Evolutionary conservation across 2,329 filamentous ascomycete genomes (phyloP), one percentile per base, ranked within the genome.

Genomic region (Fusarium sp.): DNA sequence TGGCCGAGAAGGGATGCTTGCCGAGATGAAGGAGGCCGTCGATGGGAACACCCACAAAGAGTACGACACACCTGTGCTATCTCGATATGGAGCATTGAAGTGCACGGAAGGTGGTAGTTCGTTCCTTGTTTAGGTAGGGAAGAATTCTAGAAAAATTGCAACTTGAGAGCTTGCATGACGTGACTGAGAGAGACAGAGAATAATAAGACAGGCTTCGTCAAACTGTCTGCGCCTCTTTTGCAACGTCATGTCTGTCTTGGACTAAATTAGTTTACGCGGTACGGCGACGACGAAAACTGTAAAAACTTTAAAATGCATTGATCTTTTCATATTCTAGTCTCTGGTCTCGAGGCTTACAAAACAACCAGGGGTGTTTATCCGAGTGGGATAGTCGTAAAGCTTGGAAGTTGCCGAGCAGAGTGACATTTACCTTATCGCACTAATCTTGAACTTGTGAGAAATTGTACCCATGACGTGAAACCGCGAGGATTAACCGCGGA

Each of bases 21-120:
- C 60, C 60, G 60, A 63, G 45, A 63, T 64, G 51, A 64, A 64
- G 54, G 57, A 28, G 59, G 40, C 46, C 52, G 15, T 51, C 51
- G 10, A 24, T 54, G 40, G 49, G 24, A 53, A 30, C 19, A 24
- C 39, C 58, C 51, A 46, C 60, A 7, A 23, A 19, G 36, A 34
- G 9, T 43, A 30, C 19, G 32, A 54, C 56, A 17, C 40, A 40
- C 19, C 9, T 9, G 9, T 26, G 44, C n/a, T 62, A 48, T 62
- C 49, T 47, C 43, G 56, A 56, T 56, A 56, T 38, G 36, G 30
- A n/a, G n/a, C n/a, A n/a, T n/a, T n/a, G n/a, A n/a, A n/a, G 36
- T 11, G 15, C 21, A 15, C 32, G 49, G 58, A 49, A 56, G 24
- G 43, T 26, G 28, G 7, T 45, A 36, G 7, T 45, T 26, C 28